Base-by-base conservation (phyloP, 2,329 filamentous ascomycete species). In the Colletotrichum neosansevieriae region DNA sequence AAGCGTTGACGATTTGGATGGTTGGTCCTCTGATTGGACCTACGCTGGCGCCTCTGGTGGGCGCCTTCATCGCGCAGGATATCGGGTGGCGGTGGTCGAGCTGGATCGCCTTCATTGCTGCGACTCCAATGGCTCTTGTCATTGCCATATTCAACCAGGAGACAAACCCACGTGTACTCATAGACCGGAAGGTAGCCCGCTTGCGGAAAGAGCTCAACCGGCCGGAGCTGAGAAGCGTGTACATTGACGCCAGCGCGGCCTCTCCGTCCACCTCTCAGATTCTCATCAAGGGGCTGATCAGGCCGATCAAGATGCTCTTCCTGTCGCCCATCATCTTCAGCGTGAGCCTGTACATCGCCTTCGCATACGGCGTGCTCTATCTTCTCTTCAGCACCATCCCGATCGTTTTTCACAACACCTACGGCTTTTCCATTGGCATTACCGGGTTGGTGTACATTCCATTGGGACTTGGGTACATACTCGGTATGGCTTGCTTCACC, bases 371-470 rank as follows among this genome's bases (percentile, higher is more conserved):
- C 51, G 82, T 82, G 53, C 79, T 86, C 19, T 87, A 87, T 73
- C 78, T 87, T 10, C 82, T 87, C 72, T 86, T 86, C 76, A 86
- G 84, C 70, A 85, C 84, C 17, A 83, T 87, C 69, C 81, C 85
- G n/a, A 77, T 80, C 7, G 82, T 85, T 29, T 87, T 87, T 70
- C 75, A 81, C 68, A 74, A 77, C 38, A 78, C 77, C 12, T 87
- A 87, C 70, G 79, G 79, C 70, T 87, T 83, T 78, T 77, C 75
- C 50, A 76, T 81, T 13, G 82, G 83, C 62, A 73, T 81, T 63
- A 82, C 83, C 0, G 85, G 85, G 1, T 76, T 87, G 3, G 79
- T 84, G 9, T 87, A 86, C 74, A 76, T 88, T 24, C 76, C 81
- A 4, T 73, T 87, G 2, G 82, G 84, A 2, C 49, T 83, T 19